These are phyloP conservation scores for Spathaspora gorwiae DNA, from an alignment of 805 yeast genomes.

Conservation along the genomic window DNA sequence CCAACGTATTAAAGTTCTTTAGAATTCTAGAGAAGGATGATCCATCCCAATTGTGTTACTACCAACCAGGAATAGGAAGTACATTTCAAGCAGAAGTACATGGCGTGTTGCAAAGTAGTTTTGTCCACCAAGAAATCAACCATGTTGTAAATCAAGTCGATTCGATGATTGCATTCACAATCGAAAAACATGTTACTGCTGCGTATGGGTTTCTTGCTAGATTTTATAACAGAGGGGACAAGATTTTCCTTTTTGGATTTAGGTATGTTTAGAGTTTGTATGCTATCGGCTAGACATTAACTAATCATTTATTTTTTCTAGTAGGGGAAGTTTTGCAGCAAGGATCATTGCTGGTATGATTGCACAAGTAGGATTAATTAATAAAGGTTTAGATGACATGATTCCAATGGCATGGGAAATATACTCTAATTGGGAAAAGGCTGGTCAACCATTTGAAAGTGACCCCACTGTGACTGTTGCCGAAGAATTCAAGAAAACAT, in stretches of 20 bases:
- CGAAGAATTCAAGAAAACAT: constrained; percentile 51
- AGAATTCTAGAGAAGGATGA: constrained; percentile 46
- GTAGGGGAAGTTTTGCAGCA: constrained; percentile 64
- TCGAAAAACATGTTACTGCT: constrained; percentile 53
- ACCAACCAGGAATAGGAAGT: constrained; percentile 67
- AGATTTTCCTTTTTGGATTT: constrained; percentile 55
- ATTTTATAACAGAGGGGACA: constrained; percentile 46
- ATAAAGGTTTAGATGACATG: constrained; percentile 52
- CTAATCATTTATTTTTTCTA: constrained; percentile 1
- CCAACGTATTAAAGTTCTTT: constrained; percentile 52
- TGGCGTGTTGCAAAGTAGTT: constrained; percentile 15
- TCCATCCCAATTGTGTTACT: constrained; percentile 49
- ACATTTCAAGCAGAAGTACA: constrained; percentile 38
- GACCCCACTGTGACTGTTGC: constrained; percentile 43
- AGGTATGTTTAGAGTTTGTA: constrained; percentile 18
- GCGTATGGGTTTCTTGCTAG: constrained; percentile 53
- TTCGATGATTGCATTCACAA: constrained; percentile 47
- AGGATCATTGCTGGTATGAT: constrained; percentile 63
- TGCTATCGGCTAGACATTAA: not conserved
- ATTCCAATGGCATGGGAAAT: constrained; percentile 59
- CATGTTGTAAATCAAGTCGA: constrained; percentile 24
- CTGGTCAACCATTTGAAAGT: constrained; percentile 51
- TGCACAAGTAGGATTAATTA: constrained; percentile 56
- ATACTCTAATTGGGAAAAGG: constrained; percentile 55
- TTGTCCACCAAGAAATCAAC: constrained; percentile 7